Conservation (phyloP, 208 protist genomes). For the Crithidia bombi region DNA sequence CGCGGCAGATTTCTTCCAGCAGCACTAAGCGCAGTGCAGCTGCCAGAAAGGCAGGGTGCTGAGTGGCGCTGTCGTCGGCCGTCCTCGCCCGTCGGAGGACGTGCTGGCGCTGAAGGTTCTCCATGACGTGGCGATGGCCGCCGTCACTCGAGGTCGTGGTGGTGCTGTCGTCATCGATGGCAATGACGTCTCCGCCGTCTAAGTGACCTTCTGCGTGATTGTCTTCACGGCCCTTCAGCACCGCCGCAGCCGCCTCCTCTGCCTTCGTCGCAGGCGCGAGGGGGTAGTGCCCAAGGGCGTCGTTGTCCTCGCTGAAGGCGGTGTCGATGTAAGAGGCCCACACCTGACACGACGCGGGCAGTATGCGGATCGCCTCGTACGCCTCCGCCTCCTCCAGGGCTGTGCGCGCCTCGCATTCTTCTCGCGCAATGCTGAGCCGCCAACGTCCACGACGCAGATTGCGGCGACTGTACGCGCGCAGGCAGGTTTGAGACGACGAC, state of each 20-base stretch:
- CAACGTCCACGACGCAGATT: slow-evolving; percentile 35
- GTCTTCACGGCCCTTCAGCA: background rate
- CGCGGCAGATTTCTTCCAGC: slow-evolving; percentile 46
- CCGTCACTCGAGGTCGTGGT: background rate
- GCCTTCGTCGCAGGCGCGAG: background rate
- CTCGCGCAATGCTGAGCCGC: slow-evolving; percentile 31
- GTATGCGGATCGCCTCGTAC: slow-evolving; percentile 35
- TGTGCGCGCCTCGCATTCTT: slow-evolving; percentile 68
- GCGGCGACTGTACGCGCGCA: background rate
- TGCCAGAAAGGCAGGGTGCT: slow-evolving; percentile 13
- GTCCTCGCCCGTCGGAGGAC: background rate
- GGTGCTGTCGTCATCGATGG: background rate
- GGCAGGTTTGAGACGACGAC: background rate
- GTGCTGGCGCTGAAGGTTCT: background rate
- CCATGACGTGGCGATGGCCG: background rate
- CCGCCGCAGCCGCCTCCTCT: background rate
- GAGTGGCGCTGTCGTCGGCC: background rate
- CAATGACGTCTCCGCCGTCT: too few relatives aligned
- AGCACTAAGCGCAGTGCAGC: slow-evolving; percentile 6
- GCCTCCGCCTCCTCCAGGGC: slow-evolving; percentile 44
- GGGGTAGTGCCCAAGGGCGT: slow-evolving; percentile 6
- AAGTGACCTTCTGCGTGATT: background rate
- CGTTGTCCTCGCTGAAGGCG: slow-evolving; percentile 2
- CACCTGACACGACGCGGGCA: slow-evolving; percentile 37
- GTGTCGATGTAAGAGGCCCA: slow-evolving; percentile 10